Base-by-base conservation (phyloP, 768 basidiomycete species). In the Hebeloma cylindrosporum region DNA sequence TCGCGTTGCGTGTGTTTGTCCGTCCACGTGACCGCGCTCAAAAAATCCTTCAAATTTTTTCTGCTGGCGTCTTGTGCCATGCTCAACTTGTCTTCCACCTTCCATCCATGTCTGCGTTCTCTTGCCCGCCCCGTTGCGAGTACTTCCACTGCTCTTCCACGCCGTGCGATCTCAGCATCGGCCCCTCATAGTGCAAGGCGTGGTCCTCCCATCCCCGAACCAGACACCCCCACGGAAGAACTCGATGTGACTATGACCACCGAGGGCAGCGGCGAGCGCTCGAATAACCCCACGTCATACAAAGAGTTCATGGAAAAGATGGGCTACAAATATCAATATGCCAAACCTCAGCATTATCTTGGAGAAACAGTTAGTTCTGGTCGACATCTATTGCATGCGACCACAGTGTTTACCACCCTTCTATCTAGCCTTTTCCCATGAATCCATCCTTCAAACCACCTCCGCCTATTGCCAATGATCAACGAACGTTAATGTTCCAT, bases 361-460 rank as follows among this genome's bases (percentile, higher is more conserved):
- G 78, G 79, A 50, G 70, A 64, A 23, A 63, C 74, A 69, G 83
- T 81, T 66, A 65, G 70, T 75, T 72, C 58, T 62, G 60, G 60
- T 56, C 18, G 23, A 33, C 45, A 35, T 22, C 51, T 21, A 36
- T 31, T 22, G 6, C n/a, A n/a, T n/a, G n/a, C 17, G 16, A 27
- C 27, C 38, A 28, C 8, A 18, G 8, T 40, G 26, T 26, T 43
- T 37, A 44, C 37, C 18, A 51, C 36, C 46, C 14, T 43, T 43
- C 46, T 52, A n/a, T 42, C 13, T 45, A 93, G 90, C 91, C 90
- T 0, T 93, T 93, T 61, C 88, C 89, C 9, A 70, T 88, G 65
- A 94, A 95, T 58, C 80, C 80, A 4, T 80, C 85, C 1, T 95
- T 93, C 67, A 79, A 77, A 53, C 92, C 93, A 4, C 87, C 86